These are phyloP conservation scores for Pythium coloratum DNA, from an alignment of 352 stramenopile species.

Conservation along the genomic window DNA sequence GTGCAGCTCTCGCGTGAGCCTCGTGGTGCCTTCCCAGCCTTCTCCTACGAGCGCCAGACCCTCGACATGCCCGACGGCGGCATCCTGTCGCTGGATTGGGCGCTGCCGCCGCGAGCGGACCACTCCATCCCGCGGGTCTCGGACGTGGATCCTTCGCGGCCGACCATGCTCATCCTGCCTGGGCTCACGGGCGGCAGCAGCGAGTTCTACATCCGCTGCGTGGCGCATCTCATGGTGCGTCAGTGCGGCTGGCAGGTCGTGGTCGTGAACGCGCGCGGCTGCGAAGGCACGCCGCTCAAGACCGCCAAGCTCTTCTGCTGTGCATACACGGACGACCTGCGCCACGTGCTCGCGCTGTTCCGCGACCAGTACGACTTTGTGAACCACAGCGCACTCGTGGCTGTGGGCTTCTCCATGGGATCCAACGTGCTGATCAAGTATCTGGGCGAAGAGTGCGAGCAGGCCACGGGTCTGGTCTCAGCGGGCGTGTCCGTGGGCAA, in stretches of 20 bases:
- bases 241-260: constrained; percentile 62
- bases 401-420: constrained; percentile 69
- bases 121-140: constrained; percentile 23
- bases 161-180: constrained; percentile 54
- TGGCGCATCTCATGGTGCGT: constrained; percentile 36
- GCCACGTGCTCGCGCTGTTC: constrained; percentile 42
- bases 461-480: constrained; percentile 31
- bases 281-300: constrained; percentile 54
- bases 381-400: constrained; percentile 38
- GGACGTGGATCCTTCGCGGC: constrained; percentile 33
- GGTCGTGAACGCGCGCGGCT: constrained; percentile 74
- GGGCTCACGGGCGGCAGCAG: constrained; percentile 59
- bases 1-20: constrained; percentile 46
- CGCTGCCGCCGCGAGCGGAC: constrained; percentile 31
- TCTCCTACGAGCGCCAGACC: constrained; percentile 58
- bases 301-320: constrained; percentile 64
- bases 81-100: constrained; percentile 76
- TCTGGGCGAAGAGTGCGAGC: constrained; percentile 48
- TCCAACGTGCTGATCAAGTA: constrained; percentile 82
- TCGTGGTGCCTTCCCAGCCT: constrained; percentile 29
- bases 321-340: constrained; percentile 70
- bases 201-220: constrained; percentile 70
- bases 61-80: constrained; percentile 66
- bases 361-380: constrained; percentile 42
- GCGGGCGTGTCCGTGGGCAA: constrained; percentile 68